Evolutionary conservation across 495 filamentous ascomycete genomes (phyloP).

Genomic region (Penicillium lagena): DNA sequence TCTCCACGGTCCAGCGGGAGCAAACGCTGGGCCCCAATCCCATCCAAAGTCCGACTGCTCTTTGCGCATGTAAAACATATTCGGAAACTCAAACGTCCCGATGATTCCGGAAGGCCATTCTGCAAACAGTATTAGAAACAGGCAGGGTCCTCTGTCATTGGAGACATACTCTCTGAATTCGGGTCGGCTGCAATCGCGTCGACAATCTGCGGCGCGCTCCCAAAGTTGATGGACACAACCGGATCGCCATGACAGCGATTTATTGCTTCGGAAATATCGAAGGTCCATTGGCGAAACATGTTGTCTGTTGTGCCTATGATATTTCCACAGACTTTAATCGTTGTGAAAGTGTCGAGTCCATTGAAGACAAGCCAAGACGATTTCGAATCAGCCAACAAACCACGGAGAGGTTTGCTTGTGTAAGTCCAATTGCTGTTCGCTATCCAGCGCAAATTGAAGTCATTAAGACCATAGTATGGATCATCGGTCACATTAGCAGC

Average conservation of each 20-base stretch:
- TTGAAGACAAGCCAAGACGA: conserved; percentile 56
- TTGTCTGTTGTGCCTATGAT: conserved; percentile 58
- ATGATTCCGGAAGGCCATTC: conserved; percentile 44
- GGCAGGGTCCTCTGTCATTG: neutral
- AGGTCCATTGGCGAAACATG: conserved; percentile 67
- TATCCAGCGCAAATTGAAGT: conserved; percentile 59
- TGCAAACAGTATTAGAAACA: conserved; percentile 6
- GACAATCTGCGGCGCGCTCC: conserved; percentile 49
- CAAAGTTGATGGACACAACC: conserved; percentile 48
- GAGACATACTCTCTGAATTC: conserved; percentile 38
- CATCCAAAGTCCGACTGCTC: conserved; percentile 67
- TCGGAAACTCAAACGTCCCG: conserved; percentile 37
- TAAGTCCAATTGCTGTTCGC: conserved; percentile 58
- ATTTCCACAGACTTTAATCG: conserved; percentile 53
- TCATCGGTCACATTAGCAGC: conserved; percentile 43
- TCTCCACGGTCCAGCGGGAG: conserved; percentile 60
- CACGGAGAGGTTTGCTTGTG: conserved; percentile 41
- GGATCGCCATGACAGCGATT: conserved; percentile 34
- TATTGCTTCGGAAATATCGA: conserved; percentile 52
- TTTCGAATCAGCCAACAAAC: conserved; percentile 29
- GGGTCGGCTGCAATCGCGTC: conserved; percentile 49
- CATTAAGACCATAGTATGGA: conserved; percentile 49
- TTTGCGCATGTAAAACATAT: conserved; percentile 60
- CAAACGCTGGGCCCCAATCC: conserved; percentile 66
- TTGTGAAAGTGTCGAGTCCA: conserved; percentile 61